A percentile compares a stretch with the other conserved stretches of the same genome.
Evolutionary conservation across 176 grass and related monocot genomes (phyloP).

Genomic region (Poa annua): DNA sequence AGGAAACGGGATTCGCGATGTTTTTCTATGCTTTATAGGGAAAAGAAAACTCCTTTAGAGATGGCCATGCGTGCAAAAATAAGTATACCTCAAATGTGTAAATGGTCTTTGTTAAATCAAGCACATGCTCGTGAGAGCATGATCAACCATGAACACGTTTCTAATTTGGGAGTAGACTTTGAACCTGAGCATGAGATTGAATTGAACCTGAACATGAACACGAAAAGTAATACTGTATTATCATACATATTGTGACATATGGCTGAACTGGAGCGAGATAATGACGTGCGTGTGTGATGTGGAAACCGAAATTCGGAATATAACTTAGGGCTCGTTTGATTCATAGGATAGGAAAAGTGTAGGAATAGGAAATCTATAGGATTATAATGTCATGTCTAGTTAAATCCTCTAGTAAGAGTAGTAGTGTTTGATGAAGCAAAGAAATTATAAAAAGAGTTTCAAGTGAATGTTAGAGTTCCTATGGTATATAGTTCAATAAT

Average conservation of each 20-base stretch:
- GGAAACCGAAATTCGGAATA: not conserved
- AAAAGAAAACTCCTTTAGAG: not conserved
- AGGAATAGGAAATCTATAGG: too few species aligned
- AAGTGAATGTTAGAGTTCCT: too few species aligned
- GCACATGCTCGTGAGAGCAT: not conserved
- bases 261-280: not conserved
- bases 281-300: not conserved
- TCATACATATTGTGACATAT: not conserved
- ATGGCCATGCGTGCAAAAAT: not conserved
- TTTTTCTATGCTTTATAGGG: not conserved
- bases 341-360: too few species aligned
- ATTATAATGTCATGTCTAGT: too few species aligned
- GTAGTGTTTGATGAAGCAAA: too few species aligned
- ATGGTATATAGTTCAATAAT: too few species aligned
- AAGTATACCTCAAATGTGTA: not conserved
- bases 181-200: not conserved
- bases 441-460: too few species aligned
- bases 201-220: not conserved
- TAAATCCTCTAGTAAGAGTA: too few species aligned
- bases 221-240: not conserved
- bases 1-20: not conserved
- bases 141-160: not conserved
- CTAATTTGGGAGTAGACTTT: not conserved
- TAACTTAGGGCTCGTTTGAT: too few species aligned
- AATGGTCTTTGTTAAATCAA: not conserved